Conservation (phyloP, 306 rosid species). For the Ziziphus jujuba region DNA sequence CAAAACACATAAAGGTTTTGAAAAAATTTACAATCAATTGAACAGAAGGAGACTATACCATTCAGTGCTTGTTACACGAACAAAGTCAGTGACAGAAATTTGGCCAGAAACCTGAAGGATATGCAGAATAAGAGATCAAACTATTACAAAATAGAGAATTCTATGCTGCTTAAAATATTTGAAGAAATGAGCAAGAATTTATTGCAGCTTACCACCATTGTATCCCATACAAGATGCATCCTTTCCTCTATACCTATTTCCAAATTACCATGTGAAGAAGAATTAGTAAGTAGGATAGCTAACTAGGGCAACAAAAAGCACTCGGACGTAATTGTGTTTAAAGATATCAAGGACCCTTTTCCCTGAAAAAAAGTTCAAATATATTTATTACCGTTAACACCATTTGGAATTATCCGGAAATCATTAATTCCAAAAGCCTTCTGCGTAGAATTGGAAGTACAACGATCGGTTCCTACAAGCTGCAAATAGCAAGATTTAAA, state of each 20-base stretch:
- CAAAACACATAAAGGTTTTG: constrained; percentile 7
- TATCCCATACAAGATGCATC: constrained; percentile 93
- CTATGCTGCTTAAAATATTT: constrained; percentile 2
- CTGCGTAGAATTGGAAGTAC: constrained; percentile 80
- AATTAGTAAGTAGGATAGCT: constrained; percentile 16
- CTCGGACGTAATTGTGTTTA: not conserved
- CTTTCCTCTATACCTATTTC: constrained; percentile 86
- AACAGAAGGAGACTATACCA: constrained; percentile 47
- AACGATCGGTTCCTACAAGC: constrained; percentile 96
- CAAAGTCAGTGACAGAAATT: constrained; percentile 78
- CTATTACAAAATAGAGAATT: constrained; percentile 9
- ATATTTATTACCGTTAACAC: constrained; percentile 73
- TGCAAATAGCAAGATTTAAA: constrained; percentile 43
- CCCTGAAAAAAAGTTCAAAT: not conserved
- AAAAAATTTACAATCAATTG: not conserved
- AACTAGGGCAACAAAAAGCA: constrained; percentile 11
- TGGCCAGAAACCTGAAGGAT: constrained; percentile 83
- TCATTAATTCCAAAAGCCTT: constrained; percentile 84
- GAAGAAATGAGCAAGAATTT: constrained; percentile 12
- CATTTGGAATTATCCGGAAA: constrained; percentile 90
- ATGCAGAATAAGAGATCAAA: not conserved
- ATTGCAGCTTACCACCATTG: constrained; percentile 78
- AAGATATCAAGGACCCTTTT: constrained; percentile 3
- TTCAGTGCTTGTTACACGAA: constrained; percentile 81
- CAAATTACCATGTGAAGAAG: constrained; percentile 24